Percentiles rank a stretch among this genome's conserved stretches.
phyloP scores from a whole-genome alignment of 805 yeast genomes.

The Grigorovia yakushimaensis region DNA sequence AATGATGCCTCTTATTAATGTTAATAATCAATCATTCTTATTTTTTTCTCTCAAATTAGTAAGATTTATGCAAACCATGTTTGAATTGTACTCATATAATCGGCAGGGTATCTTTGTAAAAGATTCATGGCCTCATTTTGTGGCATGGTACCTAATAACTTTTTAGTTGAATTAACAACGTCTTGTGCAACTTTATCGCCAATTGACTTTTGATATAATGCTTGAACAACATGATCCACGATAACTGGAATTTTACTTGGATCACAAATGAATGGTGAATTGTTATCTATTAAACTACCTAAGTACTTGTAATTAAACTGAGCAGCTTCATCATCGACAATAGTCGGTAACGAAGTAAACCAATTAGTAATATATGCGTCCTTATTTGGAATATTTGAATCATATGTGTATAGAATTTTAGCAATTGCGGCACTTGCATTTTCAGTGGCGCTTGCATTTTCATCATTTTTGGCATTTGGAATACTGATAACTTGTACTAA shows the following conservation, averaged over 20 bases:
- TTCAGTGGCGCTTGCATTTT: constrained; percentile 79
- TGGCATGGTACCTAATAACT: constrained; percentile 53
- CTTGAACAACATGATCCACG: constrained; percentile 63
- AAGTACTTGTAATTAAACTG: constrained; percentile 71
- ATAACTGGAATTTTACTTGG: constrained; percentile 44
- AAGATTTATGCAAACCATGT: constrained; percentile 39
- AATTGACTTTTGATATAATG: constrained; percentile 57
- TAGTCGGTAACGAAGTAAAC: constrained; percentile 73
- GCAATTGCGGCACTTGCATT: constrained; percentile 76
- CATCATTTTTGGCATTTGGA: constrained; percentile 81
- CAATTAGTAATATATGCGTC: constrained; percentile 61
- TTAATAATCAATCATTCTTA: too few species aligned
- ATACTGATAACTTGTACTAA: constrained; percentile 61
- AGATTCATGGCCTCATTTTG: constrained; percentile 58
- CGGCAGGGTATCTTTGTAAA: constrained; percentile 52
- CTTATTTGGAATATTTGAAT: constrained; percentile 49
- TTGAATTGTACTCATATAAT: constrained; percentile 49
- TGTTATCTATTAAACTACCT: constrained; percentile 56
- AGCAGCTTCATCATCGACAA: constrained; percentile 83
- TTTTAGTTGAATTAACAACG: constrained; percentile 53
- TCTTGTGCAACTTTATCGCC: constrained; percentile 63
- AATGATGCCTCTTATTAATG: too few species aligned
- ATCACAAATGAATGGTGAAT: constrained; percentile 48
- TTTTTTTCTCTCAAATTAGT: neutral
- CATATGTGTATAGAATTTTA: constrained; percentile 60